Evolutionary conservation across 345 rosid species (phyloP).

Genomic region (Lagerstroemia speciosa): DNA sequence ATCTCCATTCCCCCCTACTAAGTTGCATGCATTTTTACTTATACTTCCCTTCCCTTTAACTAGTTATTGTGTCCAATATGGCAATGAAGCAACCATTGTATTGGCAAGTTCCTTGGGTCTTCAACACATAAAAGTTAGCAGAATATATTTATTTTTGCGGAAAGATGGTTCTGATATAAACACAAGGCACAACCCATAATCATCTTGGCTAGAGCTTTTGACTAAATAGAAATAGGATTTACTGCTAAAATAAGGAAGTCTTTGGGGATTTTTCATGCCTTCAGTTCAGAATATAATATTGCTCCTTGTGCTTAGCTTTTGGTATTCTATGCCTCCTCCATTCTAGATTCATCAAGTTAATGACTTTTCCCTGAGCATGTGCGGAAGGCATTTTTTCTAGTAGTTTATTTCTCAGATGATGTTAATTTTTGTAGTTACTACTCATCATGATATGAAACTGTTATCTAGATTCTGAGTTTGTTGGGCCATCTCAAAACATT

Average conservation of each 20-base stretch:
- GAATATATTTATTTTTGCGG: not conserved
- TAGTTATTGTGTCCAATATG: not conserved
- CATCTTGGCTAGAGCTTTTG: not conserved
- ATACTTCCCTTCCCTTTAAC: too few species aligned
- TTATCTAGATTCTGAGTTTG: slow-evolving; percentile 37
- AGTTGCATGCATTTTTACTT: too few species aligned
- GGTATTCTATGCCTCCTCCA: not conserved
- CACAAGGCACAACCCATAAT: not conserved
- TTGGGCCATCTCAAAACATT: slow-evolving; percentile 62
- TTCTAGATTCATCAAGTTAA: not conserved
- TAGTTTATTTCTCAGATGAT: not conserved
- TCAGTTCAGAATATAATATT: not conserved
- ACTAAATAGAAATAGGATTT: not conserved
- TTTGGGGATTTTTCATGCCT: not conserved
- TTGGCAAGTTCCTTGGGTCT: not conserved
- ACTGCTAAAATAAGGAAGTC: not conserved
- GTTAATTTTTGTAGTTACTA: not conserved
- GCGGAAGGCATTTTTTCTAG: not conserved
- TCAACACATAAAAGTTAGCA: too few species aligned
- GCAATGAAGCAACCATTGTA: not conserved
- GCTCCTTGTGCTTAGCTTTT: not conserved
- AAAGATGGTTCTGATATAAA: not conserved
- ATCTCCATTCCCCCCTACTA: too few species aligned
- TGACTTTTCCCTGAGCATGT: not conserved
- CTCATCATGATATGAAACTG: not conserved